phyloP scores from a whole-genome alignment of 805 yeast species.

The Ogataea allantospora region DNA sequence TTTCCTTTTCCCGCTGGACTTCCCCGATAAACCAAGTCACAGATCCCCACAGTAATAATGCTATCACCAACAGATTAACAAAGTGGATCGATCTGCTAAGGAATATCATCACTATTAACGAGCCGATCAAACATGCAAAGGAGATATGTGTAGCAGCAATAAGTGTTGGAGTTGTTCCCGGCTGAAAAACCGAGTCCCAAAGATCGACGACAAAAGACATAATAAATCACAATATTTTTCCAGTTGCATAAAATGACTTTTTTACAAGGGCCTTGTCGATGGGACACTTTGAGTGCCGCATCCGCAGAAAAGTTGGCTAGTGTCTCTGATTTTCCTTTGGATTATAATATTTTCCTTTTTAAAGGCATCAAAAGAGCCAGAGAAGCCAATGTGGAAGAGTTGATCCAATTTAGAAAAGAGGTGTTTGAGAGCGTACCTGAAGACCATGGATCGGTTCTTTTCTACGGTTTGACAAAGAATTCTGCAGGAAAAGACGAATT shows the following conservation, averaged over 20 bases:
- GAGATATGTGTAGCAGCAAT: constrained; percentile 87
- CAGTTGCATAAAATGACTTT: constrained; percentile 8
- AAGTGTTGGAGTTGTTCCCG: constrained; percentile 89
- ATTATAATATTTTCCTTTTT: constrained; percentile 38
- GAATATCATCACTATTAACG: constrained; percentile 57
- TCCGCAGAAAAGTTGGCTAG: constrained; percentile 18
- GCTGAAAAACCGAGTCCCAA: constrained; percentile 89
- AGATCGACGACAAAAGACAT: constrained; percentile 58
- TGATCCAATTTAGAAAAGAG: constrained; percentile 24
- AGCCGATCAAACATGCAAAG: constrained; percentile 59
- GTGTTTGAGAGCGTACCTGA: constrained; percentile 24
- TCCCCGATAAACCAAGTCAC: constrained; percentile 88
- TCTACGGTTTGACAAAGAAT: constrained; percentile 21
- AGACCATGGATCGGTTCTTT: constrained; percentile 24
- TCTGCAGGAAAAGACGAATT: constrained; percentile 14
- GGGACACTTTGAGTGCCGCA: constrained; percentile 12
- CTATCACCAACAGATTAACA: constrained; percentile 43
- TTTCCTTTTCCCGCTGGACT: constrained; percentile 44
- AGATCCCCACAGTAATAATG: constrained; percentile 64
- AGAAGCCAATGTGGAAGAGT: constrained; percentile 17
- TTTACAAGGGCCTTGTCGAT: constrained; percentile 13
- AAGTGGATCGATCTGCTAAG: constrained; percentile 68
- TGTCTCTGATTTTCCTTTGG: constrained; percentile 38
- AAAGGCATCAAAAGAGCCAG: constrained; percentile 31
- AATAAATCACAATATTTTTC: constrained; percentile 1